These are phyloP conservation scores for Santalum album DNA, from an alignment of 164 flowering plant species.

Conservation along the genomic window DNA sequence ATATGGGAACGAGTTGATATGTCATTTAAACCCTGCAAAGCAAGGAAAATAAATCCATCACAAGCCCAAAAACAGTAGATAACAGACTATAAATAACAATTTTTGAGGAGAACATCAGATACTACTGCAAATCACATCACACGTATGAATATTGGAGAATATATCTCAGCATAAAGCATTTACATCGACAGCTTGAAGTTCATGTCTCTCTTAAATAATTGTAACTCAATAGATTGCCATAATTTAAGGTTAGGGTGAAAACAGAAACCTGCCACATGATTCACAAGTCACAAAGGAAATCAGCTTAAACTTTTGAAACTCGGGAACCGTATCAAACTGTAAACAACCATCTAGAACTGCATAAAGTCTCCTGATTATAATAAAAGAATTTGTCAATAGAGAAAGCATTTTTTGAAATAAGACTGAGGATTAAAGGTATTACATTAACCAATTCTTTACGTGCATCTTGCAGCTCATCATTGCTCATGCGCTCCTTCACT, in stretches of 20 bases:
- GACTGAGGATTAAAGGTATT: neutral
- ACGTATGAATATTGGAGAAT: no score
- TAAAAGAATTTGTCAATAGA: neutral
- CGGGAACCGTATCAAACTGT: no score
- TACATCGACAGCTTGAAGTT: neutral
- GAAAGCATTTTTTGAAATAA: neutral
- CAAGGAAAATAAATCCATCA: neutral
- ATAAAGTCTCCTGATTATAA: neutral
- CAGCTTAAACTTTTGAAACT: no score
- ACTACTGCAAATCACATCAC: neutral
- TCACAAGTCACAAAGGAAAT: no score
- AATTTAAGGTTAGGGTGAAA: no score
- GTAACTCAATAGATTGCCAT: no score
- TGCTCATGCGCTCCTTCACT: slow-evolving; percentile 47
- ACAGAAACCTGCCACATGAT: no score
- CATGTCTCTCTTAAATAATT: neutral
- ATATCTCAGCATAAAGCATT: neutral
- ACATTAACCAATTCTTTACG: slow-evolving; percentile 60
- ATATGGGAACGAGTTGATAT: slow-evolving; percentile 24
- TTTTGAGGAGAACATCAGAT: neutral
- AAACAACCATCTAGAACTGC: neutral
- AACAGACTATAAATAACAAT: no score
- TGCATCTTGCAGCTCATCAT: slow-evolving; percentile 66
- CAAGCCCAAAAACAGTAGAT: neutral
- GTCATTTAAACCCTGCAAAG: slow-evolving; percentile 48